Percentiles rank a stretch among this genome's conserved stretches.
Evolutionary conservation across 805 yeast genomes (phyloP).

Genomic region (Starmerella roubikii): DNA sequence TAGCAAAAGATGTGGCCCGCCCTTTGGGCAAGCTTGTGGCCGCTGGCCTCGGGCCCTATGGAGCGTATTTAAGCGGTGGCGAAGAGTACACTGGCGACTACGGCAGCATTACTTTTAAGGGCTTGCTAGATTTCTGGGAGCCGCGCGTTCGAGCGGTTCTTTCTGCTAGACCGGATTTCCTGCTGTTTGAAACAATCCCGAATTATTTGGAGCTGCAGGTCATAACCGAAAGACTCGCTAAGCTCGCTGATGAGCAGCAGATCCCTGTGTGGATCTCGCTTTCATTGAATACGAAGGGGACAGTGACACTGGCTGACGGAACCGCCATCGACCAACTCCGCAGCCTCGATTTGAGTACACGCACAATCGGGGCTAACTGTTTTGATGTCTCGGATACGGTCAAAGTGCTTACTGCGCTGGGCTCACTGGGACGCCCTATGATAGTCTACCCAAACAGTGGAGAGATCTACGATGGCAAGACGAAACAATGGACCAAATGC

Average conservation of each 20-base stretch:
- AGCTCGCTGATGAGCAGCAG: constrained; percentile 12
- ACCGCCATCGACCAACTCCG: constrained; percentile 30
- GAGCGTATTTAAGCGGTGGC: constrained; percentile 53
- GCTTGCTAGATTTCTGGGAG: constrained; percentile 38
- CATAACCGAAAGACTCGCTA: constrained; percentile 32
- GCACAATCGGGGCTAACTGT: constrained; percentile 58
- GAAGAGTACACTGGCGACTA: constrained; percentile 66
- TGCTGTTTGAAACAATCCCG: constrained; percentile 67
- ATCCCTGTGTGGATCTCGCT: constrained; percentile 37
- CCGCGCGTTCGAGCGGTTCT: constrained; percentile 33
- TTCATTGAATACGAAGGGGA: constrained; percentile 29
- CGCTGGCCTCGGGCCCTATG: constrained; percentile 69
- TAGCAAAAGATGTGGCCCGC: constrained; percentile 23
- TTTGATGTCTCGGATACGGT: constrained; percentile 35
- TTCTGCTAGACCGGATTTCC: constrained; percentile 33
- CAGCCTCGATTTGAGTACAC: constrained; percentile 19
- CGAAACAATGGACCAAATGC: constrained; percentile 33
- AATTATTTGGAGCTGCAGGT: constrained; percentile 42
- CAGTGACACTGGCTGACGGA: constrained; percentile 36
- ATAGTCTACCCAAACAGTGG: constrained; percentile 69
- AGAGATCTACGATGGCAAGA: constrained; percentile 41
- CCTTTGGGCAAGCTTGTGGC: constrained; percentile 30
- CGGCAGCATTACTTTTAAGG: constrained; percentile 27
- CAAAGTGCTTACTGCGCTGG: constrained; percentile 30
- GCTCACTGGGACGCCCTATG: constrained; percentile 27